Evolutionary conservation across 2,329 filamentous ascomycete genomes (phyloP).

Genomic region (Ascochyta pisi): DNA sequence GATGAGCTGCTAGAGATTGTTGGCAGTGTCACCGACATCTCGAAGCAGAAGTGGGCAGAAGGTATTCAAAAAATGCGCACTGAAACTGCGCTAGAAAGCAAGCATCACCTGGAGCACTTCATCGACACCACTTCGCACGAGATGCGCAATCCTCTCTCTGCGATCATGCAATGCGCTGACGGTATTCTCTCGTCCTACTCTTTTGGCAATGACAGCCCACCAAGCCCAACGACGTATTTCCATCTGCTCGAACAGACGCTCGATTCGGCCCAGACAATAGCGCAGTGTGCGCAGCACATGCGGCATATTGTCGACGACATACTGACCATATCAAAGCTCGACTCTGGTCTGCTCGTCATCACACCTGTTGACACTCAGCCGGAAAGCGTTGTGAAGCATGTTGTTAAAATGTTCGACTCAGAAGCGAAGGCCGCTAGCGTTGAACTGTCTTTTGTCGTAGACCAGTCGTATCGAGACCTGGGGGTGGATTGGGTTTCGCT

Average conservation of each 20-base stretch:
- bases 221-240: conserved; percentile 19
- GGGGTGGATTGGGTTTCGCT: conserved; percentile 49
- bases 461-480: conserved; percentile 48
- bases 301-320: conserved; percentile 58
- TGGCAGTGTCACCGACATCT: conserved; percentile 48
- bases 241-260: conserved; percentile 32
- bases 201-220: conserved; percentile 11
- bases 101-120: conserved; percentile 45
- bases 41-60: conserved; percentile 48
- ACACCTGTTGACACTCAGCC: conserved; percentile 50
- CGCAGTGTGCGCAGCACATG: conserved; percentile 54
- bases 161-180: conserved; percentile 54
- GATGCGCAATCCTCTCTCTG: conserved; percentile 54
- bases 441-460: conserved; percentile 36
- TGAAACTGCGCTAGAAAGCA: conserved; percentile 40
- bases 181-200: conserved; percentile 41
- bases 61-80: conserved; percentile 41
- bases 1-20: conserved; percentile 41
- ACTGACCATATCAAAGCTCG: conserved; percentile 54
- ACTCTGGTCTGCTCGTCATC: conserved; percentile 52
- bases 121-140: conserved; percentile 50
- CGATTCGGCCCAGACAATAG: conserved; percentile 52
- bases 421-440: conserved; percentile 44
- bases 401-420: conserved; percentile 49
- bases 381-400: conserved; percentile 41